Percentiles rank a stretch among this genome's conserved stretches.
Conservation (phyloP, 2,329 filamentous ascomycete species). For the Xylaria multiplex region DNA sequence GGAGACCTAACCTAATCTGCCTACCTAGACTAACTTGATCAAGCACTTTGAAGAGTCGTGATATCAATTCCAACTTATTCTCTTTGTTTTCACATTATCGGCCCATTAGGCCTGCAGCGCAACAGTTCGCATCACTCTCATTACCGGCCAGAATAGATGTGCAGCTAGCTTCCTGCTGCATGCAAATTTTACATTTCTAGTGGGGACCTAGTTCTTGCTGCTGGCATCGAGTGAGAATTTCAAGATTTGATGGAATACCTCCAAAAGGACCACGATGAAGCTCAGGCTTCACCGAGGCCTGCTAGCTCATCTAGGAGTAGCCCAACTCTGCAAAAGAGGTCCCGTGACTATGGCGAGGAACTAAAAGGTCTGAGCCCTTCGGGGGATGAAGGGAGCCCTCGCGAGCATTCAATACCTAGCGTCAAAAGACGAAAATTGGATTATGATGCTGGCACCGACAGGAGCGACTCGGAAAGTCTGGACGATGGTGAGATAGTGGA, state of each 20-base stretch:
- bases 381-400: slow-evolving; percentile 39
- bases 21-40: slow-evolving; percentile 19
- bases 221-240: slow-evolving; percentile 13
- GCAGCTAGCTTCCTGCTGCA: background rate
- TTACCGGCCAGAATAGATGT: slow-evolving; percentile 1
- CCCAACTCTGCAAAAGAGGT: slow-evolving; percentile 42
- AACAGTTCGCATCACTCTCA: background rate
- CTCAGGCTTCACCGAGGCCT: slow-evolving; percentile 9
- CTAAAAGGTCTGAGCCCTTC: slow-evolving; percentile 47
- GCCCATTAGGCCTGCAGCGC: background rate
- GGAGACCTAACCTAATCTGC: no score
- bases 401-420: slow-evolving; percentile 25
- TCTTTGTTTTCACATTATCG: background rate
- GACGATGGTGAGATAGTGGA: slow-evolving; percentile 52
- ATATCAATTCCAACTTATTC: slow-evolving; percentile 26
- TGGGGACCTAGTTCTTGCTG: background rate
- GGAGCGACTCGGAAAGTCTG: slow-evolving; percentile 41
- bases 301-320: background rate
- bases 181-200: background rate
- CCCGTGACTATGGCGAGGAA: slow-evolving; percentile 47
- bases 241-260: slow-evolving; percentile 31
- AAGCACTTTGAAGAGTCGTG: slow-evolving; percentile 38
- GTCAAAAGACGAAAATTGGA: slow-evolving; percentile 43
- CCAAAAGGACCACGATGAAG: background rate
- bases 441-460: background rate